phyloP scores from a whole-genome alignment of 257 asterid species.

The Salvia hispanica region DNA sequence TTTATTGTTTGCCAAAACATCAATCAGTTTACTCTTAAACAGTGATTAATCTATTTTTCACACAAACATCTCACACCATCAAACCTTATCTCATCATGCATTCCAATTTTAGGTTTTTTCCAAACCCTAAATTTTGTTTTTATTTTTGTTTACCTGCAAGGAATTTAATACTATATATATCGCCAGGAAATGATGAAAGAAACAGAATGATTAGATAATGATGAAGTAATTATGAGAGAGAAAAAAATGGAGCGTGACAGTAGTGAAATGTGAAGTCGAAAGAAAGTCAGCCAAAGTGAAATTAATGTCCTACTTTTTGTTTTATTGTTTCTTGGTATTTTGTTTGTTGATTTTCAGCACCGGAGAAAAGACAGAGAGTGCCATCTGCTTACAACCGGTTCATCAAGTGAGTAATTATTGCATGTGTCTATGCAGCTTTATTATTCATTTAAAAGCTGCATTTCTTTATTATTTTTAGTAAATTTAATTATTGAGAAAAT shows the following conservation, averaged over 20 bases:
- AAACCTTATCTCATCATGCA: constrained; percentile 20
- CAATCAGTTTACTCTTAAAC: constrained; percentile 44
- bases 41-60: constrained; percentile 33
- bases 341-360: constrained; percentile 60
- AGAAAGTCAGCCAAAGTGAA: constrained; percentile 61
- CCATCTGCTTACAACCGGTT: constrained; percentile 98
- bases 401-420: constrained; percentile 72
- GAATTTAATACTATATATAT: too few relatives aligned
- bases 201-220: constrained; percentile 77
- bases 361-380: constrained; percentile 98
- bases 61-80: constrained; percentile 35
- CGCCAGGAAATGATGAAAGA: constrained; percentile 54
- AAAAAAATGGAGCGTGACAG: constrained; percentile 32
- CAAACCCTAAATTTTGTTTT: not conserved
- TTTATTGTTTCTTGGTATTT: constrained; percentile 56
- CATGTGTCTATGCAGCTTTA: constrained; percentile 52
- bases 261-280: constrained; percentile 36
- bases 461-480: not conserved
- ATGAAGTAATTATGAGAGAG: constrained; percentile 64
- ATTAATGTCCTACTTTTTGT: constrained; percentile 39
- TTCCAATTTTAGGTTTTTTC: constrained; percentile 26
- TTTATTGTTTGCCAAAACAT: constrained; percentile 39
- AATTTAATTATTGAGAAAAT: not conserved
- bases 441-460: constrained; percentile 35
- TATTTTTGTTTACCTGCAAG: too few relatives aligned